Percentiles rank a stretch among this genome's conserved stretches.
Conservation (phyloP, 768 basidiomycete genomes). For the Termitomyces sp. region DNA sequence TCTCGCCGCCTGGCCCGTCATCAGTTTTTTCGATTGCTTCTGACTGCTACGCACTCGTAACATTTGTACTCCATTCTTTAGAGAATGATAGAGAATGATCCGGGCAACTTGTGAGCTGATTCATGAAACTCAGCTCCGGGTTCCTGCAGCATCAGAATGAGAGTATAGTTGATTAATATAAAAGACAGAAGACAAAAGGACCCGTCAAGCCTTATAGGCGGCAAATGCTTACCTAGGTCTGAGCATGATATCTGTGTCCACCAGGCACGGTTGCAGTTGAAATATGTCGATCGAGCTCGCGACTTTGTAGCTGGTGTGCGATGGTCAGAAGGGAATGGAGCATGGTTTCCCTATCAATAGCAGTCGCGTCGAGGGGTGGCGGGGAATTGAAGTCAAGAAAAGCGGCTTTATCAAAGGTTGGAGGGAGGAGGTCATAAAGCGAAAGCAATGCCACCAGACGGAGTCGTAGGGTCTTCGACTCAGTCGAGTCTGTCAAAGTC, state of each 20-base stretch:
- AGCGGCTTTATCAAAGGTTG: constrained; percentile 11
- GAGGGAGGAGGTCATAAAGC: constrained; percentile 16
- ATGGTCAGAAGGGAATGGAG: constrained; percentile 11
- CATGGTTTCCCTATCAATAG: constrained; percentile 11
- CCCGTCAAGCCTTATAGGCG: too few species aligned
- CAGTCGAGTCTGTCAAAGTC: constrained; percentile 6
- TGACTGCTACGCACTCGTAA: constrained; percentile 1
- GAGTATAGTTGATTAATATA: background rate
- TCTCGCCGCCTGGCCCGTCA: background rate
- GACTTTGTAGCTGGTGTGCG: constrained; percentile 8
- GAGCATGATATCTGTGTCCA: background rate
- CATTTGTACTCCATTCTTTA: background rate
- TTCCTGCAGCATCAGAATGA: background rate
- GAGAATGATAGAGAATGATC: background rate
- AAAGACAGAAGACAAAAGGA: background rate
- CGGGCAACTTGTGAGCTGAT: background rate
- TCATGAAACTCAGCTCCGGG: background rate
- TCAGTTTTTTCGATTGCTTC: background rate
- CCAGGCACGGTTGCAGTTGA: background rate
- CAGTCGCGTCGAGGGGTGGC: constrained; percentile 9
- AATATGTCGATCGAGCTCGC: background rate
- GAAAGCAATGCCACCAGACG: constrained; percentile 15
- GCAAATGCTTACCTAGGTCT: background rate
- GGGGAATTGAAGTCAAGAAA: constrained; percentile 16
- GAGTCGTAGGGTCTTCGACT: constrained; percentile 10